phyloP scores from a whole-genome alignment of 2,329 filamentous ascomycete species.

The Fusarium foetens region DNA sequence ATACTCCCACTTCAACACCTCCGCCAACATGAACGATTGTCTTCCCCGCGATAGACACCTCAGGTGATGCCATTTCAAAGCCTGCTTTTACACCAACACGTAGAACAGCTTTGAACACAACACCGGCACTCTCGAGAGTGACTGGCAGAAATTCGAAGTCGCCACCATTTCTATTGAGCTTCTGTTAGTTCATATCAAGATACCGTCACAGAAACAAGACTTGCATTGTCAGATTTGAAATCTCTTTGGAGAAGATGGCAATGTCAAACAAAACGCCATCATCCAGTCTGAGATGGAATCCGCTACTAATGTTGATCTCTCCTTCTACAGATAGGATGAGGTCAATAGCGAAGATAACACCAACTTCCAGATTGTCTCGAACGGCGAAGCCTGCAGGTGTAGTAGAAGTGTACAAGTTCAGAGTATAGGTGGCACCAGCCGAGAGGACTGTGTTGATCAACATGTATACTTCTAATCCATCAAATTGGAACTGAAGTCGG shows the following conservation, averaged over 20 bases:
- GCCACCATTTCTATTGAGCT: background rate
- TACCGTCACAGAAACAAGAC: rapidly evolving
- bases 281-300: background rate
- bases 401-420: background rate
- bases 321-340: background rate
- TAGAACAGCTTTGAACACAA: background rate
- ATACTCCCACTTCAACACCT: background rate
- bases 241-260: background rate
- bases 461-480: background rate
- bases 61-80: background rate
- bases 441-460: background rate
- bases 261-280: background rate
- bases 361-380: background rate
- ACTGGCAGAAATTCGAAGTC: background rate
- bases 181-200: rapidly evolving
- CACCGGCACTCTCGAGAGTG: background rate
- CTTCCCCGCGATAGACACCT: background rate
- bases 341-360: background rate
- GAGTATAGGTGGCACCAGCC: background rate
- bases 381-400: background rate
- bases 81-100: background rate
- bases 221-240: background rate
- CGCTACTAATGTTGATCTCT: background rate
- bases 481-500: background rate
- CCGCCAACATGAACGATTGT: background rate